A percentile compares a stretch with the other conserved stretches of the same genome.
Evolutionary conservation across 352 stramenopile species (phyloP).

Genomic region (Globisporangium middletonii): DNA sequence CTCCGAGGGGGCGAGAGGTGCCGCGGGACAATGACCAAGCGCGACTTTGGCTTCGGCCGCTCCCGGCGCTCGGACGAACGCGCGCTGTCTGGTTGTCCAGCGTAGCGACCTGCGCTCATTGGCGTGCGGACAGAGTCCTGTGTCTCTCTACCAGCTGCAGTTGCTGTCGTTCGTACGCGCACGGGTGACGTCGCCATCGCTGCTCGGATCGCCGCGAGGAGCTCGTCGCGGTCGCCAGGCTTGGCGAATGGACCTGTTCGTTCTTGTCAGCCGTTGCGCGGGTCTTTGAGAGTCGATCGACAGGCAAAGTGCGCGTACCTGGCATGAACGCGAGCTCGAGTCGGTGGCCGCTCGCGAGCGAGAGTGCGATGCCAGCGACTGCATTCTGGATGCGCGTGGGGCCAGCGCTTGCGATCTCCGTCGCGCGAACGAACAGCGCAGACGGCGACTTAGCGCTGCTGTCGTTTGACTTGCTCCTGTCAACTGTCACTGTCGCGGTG

Average conservation of each 20-base stretch:
- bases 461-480: neutral
- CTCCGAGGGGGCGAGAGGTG: too few relatives aligned
- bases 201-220: conserved; percentile 24
- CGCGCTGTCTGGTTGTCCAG: too few relatives aligned
- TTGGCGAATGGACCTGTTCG: conserved; percentile 25
- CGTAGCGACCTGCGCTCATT: too few relatives aligned
- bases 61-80: too few relatives aligned
- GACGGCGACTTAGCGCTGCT: conserved; percentile 5
- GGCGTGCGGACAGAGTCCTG: too few relatives aligned
- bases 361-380: conserved; percentile 31
- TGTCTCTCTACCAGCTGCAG: neutral
- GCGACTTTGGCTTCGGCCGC: too few relatives aligned
- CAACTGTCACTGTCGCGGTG: neutral
- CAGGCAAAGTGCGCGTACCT: conserved; percentile 13
- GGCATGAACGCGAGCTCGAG: conserved; percentile 67
- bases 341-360: conserved; percentile 21
- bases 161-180: neutral
- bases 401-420: conserved; percentile 20
- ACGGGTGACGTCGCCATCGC: neutral
- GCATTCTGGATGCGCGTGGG: conserved; percentile 38
- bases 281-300: neutral
- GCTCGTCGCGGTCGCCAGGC: conserved; percentile 33
- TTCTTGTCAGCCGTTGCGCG: neutral
- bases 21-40: too few relatives aligned
- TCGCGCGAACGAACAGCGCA: conserved; percentile 9